These are phyloP conservation scores for Diplodia scrobiculata DNA, from an alignment of 2,329 filamentous ascomycete genomes.

Conservation along the genomic window DNA sequence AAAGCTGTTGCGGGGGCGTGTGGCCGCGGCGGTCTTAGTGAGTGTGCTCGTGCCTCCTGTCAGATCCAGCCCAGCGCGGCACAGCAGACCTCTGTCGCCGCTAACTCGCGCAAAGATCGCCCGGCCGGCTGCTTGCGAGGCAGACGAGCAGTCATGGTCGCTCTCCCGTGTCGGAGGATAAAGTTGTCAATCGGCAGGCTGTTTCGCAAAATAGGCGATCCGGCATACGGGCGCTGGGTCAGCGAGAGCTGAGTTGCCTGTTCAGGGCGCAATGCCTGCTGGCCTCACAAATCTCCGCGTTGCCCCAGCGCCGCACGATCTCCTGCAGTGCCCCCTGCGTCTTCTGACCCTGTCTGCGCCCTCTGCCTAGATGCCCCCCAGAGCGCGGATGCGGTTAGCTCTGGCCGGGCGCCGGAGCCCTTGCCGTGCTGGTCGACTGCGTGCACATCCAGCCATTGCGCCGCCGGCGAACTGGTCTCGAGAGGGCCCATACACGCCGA, in stretches of 20 bases:
- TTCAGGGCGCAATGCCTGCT: background rate
- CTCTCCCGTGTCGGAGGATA: background rate
- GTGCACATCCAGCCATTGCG: conserved; percentile 3
- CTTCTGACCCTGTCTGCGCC: conserved; percentile 11
- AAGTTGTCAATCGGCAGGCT: conserved; percentile 9
- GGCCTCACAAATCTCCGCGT: conserved; percentile 20
- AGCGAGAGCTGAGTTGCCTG: conserved; percentile 9
- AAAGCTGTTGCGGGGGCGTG: conserved; percentile 4
- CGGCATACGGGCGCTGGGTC: conserved; percentile 18
- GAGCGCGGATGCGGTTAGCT: conserved; percentile 8
- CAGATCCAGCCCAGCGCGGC: background rate
- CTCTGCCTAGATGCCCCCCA: background rate
- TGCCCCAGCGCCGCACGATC: conserved; percentile 21
- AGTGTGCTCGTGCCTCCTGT: background rate
- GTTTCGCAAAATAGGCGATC: conserved; percentile 23
- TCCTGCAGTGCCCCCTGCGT: conserved; percentile 18
- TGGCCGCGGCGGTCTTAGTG: background rate
- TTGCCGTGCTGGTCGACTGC: background rate
- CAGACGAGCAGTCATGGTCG: too few relatives aligned
- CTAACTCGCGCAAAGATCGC: background rate
- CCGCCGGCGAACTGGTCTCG: conserved; percentile 7
- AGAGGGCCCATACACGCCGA: background rate
- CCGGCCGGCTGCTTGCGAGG: background rate
- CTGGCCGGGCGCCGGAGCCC: background rate
- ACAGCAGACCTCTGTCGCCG: conserved; percentile 1